Base-by-base conservation (phyloP, 139 green algal species). In the Chlamydomonas sp. region DNA sequence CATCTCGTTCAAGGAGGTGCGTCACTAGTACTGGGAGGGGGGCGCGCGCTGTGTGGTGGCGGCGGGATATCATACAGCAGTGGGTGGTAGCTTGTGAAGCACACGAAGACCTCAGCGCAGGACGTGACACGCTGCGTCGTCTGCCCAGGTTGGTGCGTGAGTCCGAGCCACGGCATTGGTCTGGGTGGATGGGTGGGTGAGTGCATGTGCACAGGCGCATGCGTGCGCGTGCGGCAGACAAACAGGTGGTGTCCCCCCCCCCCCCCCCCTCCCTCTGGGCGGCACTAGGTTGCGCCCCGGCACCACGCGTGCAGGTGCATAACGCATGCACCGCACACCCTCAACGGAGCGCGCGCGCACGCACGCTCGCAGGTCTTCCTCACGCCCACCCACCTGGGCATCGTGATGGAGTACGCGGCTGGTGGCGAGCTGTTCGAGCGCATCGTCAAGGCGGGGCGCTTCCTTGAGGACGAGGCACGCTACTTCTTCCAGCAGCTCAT, bases 401-500 rank as follows among this genome's bases (percentile, higher is more conserved):
- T 96, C 48, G 79, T 85, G 3, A 94, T 96, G 90, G 90, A 96
- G 74, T 94, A 87, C 57, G 90, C 87, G 6, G 83, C 83, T 2
- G 92, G 94, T 3, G 94, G 94, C 2, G 94, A 98, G 83, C 81
- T 97, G n/a, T 97, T 97, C 79, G 89, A 97, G 58, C 81, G 90
- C 28, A 98, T 99, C 67, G 91, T 94, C 5, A 87, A 88, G 35
- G 89, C 90, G 2, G 93, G 92, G 2, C 81, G 91, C 1, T 98
- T 99, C 74, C 79, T 34, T 35, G 95, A 99, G 68, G 90, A 97
- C 47, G 95, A 99, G 81, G 95, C 95, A 2, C 72, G 95, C 3
- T 99, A 94, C 76, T 99, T 98, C 76, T 99, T 99, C 73, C 95
- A 99, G 81, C 95, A 99, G 83, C 76, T 99, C 10, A 91, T 98